These are phyloP conservation scores for Xylona heveae DNA, from an alignment of 495 filamentous ascomycete genomes.

Conservation along the genomic window DNA sequence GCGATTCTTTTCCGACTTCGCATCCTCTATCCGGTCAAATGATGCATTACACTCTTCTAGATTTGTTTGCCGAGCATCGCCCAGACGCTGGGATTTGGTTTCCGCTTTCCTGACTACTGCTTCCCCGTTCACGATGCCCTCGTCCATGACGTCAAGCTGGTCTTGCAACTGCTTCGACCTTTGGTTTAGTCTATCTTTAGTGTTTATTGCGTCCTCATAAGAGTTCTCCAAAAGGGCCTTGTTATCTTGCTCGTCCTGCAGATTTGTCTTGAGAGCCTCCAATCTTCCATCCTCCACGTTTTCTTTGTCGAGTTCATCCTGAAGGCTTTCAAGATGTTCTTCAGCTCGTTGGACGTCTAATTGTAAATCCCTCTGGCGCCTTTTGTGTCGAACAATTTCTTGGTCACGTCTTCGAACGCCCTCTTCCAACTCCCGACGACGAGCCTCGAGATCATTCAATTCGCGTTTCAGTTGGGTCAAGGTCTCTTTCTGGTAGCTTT, in stretches of 20 bases:
- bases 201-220: conserved; percentile 28
- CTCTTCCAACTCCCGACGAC: conserved; percentile 19
- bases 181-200: conserved; percentile 26
- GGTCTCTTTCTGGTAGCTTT: conserved; percentile 22
- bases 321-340: conserved; percentile 32
- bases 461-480: conserved; percentile 21
- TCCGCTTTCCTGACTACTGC: conserved; percentile 32
- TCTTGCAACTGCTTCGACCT: conserved; percentile 19
- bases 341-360: conserved; percentile 34
- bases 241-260: conserved; percentile 31
- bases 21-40: conserved; percentile 25
- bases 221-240: conserved; percentile 20
- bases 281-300: conserved; percentile 38
- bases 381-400: conserved; percentile 21
- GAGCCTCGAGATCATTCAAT: conserved; percentile 16
- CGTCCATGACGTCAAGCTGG: conserved; percentile 19
- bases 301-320: conserved; percentile 35
- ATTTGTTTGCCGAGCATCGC: conserved; percentile 26
- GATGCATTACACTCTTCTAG: conserved; percentile 47
- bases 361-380: conserved; percentile 24
- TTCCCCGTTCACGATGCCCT: conserved; percentile 18
- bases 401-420: conserved; percentile 23
- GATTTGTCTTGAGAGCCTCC: conserved; percentile 30
- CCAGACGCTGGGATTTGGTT: conserved; percentile 27
- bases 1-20: conserved; percentile 22